These are phyloP conservation scores for Begonia loranthoides DNA, from an alignment of 306 rosid genomes.

Conservation along the genomic window DNA sequence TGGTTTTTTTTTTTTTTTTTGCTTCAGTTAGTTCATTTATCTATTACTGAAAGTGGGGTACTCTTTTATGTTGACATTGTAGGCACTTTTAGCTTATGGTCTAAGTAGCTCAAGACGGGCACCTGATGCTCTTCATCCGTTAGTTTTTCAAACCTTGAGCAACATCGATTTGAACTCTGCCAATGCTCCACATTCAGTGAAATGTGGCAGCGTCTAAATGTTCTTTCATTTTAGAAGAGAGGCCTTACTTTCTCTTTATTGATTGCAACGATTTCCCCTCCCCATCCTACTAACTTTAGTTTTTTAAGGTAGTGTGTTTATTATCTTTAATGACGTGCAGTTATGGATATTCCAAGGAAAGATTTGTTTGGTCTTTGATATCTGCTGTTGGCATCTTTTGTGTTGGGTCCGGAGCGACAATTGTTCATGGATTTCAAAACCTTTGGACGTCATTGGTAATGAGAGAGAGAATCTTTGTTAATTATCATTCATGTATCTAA, in stretches of 20 bases:
- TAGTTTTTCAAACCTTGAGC: conserved; percentile 25
- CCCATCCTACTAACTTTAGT: too few species aligned
- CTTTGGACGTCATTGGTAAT: conserved; percentile 85
- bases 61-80: conserved; percentile 30
- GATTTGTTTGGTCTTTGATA: conserved; percentile 99
- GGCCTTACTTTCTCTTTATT: too few species aligned
- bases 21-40: conserved; percentile 1
- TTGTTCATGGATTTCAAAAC: conserved; percentile 86
- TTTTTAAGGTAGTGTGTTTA: too few species aligned
- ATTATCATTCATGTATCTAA: neutral
- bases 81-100: conserved; percentile 97
- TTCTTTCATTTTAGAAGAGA: neutral
- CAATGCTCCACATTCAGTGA: too few species aligned
- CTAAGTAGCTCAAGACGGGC: conserved; percentile 96
- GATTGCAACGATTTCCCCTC: too few species aligned
- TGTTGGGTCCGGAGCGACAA: conserved; percentile 96
- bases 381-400: conserved; percentile 98
- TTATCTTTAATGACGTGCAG: conserved; percentile 30
- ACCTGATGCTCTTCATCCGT: conserved; percentile 98
- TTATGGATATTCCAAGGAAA: conserved; percentile 96
- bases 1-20: conserved; percentile 1
- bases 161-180: neutral
- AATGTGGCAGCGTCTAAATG: neutral
- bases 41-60: conserved; percentile 14
- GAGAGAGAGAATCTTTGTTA: neutral